Conservation (phyloP, 164 flowering plant species). For the Umbilicus rupestris region DNA sequence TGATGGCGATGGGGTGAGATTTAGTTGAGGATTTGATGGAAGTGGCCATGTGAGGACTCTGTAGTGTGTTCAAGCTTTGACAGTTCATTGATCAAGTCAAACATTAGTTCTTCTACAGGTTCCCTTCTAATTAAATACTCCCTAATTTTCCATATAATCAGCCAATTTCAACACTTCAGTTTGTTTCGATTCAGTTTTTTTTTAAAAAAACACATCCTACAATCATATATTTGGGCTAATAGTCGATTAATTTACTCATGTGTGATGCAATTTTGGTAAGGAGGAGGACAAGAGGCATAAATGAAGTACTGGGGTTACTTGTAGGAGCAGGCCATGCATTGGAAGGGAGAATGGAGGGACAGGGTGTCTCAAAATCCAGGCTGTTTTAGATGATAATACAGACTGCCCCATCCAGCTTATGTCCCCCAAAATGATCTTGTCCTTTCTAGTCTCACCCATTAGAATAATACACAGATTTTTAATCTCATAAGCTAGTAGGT, state of each 20-base stretch:
- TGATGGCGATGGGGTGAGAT: conserved; percentile 1
- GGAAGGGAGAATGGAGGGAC: background rate
- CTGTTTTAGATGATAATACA: background rate
- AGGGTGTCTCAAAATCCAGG: conserved; percentile 1
- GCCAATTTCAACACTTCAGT: too few species aligned
- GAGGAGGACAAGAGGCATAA: background rate
- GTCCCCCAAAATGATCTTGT: background rate
- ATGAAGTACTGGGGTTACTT: background rate
- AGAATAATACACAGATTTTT: background rate
- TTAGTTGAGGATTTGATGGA: conserved; percentile 8
- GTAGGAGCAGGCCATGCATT: background rate
- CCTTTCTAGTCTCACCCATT: background rate
- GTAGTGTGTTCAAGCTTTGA: background rate
- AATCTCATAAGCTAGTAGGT: too few species aligned
- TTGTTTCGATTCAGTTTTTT: too few species aligned
- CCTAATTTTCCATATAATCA: too few species aligned
- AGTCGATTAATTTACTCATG: too few species aligned
- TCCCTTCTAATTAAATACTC: background rate
- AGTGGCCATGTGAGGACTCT: conserved; percentile 2
- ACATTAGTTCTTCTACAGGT: background rate
- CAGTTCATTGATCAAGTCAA: background rate
- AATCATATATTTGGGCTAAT: too few species aligned
- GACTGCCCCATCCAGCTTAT: background rate
- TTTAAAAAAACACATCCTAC: too few species aligned
- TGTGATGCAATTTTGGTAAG: background rate